These are phyloP conservation scores for Phytophthora cajani DNA, from an alignment of 352 stramenopile genomes.

Conservation along the genomic window DNA sequence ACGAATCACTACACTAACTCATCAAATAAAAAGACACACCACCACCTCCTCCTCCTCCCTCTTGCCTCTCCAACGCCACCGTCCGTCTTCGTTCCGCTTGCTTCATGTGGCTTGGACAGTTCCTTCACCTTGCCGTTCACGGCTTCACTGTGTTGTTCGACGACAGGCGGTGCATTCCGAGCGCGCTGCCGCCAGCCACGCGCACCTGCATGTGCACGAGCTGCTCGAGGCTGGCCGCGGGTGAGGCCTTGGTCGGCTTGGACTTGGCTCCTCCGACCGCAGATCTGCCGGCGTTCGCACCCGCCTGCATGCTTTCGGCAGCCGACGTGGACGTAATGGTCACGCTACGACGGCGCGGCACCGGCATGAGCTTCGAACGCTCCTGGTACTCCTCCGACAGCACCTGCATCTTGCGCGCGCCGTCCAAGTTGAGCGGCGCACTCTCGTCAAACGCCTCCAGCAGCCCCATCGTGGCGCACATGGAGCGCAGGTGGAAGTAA, in stretches of 20 bases:
- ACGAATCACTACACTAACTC: constrained; percentile 41
- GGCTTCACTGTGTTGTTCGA: constrained; percentile 39
- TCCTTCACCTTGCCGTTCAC: constrained; percentile 19
- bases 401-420: constrained; percentile 88
- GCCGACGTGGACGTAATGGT: constrained; percentile 75
- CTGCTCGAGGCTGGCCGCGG: constrained; percentile 78
- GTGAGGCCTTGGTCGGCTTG: constrained; percentile 54
- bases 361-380: constrained; percentile 78
- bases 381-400: constrained; percentile 89
- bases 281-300: constrained; percentile 22
- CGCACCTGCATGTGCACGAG: constrained; percentile 87
- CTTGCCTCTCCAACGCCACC: constrained; percentile 3
- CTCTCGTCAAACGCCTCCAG: constrained; percentile 78
- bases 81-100: constrained; percentile 29
- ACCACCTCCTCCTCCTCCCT: constrained; percentile 2
- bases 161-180: constrained; percentile 63
- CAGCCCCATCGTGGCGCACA: constrained; percentile 92
- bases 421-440: constrained; percentile 81
- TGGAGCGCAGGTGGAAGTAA: constrained; percentile 97
- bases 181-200: constrained; percentile 65
- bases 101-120: constrained; percentile 22
- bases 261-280: constrained; percentile 24
- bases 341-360: constrained; percentile 74
- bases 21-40: constrained; percentile 42
- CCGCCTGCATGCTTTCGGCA: constrained; percentile 38